phyloP scores from a whole-genome alignment of 495 filamentous ascomycete species.

The Ramalina peruviana region DNA sequence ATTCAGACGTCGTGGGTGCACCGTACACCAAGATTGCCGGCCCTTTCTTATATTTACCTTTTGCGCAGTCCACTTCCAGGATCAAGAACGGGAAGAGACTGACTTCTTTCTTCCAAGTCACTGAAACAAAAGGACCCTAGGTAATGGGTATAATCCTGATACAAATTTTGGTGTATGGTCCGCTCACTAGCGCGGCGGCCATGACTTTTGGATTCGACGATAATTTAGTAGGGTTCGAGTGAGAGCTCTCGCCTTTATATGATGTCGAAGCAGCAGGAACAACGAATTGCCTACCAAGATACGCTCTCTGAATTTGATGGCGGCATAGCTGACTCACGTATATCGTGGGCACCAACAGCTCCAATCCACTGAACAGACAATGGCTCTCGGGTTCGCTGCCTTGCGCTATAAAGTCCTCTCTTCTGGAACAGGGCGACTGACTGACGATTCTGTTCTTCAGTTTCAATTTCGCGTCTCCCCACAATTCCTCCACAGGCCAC shows the following conservation, averaged over 20 bases:
- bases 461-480: background rate
- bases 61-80: too few relatives aligned
- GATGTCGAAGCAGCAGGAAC: background rate
- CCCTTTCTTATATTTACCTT: too few relatives aligned
- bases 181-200: too few relatives aligned
- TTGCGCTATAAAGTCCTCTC: background rate
- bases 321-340: background rate
- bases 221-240: background rate
- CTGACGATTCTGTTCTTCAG: background rate
- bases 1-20: too few relatives aligned
- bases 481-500: background rate
- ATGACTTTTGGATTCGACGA: too few relatives aligned
- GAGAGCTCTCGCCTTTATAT: background rate
- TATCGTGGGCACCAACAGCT: background rate
- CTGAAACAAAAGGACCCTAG: too few relatives aligned
- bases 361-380: background rate
- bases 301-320: background rate
- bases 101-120: too few relatives aligned
- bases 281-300: background rate
- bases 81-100: too few relatives aligned
- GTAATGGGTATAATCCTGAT: too few relatives aligned
- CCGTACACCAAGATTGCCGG: too few relatives aligned
- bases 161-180: too few relatives aligned
- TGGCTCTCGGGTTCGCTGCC: background rate
- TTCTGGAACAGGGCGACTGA: too few relatives aligned